These are phyloP conservation scores for Stentor roeselii DNA, from an alignment of 73 alveolate species.

Conservation along the genomic window DNA sequence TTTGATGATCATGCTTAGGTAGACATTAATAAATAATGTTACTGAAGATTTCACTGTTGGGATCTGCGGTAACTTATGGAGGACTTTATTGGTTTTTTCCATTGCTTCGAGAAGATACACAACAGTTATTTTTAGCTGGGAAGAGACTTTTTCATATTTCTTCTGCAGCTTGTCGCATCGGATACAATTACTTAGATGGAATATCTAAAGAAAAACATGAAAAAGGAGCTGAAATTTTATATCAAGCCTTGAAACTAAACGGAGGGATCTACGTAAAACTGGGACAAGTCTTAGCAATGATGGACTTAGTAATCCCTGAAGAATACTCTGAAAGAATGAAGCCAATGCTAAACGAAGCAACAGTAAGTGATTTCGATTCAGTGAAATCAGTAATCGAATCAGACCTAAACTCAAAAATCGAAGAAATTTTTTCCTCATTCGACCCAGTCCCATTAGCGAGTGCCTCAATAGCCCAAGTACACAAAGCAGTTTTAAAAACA, in stretches of 20 bases:
- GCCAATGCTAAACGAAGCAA: slow-evolving; percentile 61
- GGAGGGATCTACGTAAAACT: slow-evolving; percentile 73
- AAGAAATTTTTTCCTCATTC: slow-evolving; percentile 35
- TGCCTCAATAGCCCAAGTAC: slow-evolving; percentile 79
- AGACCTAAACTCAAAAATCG: slow-evolving; percentile 37
- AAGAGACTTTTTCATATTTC: neutral
- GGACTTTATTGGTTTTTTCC: slow-evolving; percentile 17
- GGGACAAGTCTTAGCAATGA: slow-evolving; percentile 65
- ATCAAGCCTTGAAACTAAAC: slow-evolving; percentile 45
- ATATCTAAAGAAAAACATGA: slow-evolving; percentile 40
- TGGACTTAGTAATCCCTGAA: slow-evolving; percentile 56
- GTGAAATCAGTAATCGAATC: slow-evolving; percentile 48
- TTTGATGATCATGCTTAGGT: too few species aligned
- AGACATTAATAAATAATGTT: too few species aligned
- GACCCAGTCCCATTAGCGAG: slow-evolving; percentile 65
- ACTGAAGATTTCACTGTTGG: neutral
- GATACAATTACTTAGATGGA: slow-evolving; percentile 13
- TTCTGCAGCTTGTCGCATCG: slow-evolving; percentile 23
- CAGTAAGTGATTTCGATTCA: slow-evolving; percentile 39
- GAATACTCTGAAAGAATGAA: slow-evolving; percentile 59
- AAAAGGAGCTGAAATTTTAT: slow-evolving; percentile 29
- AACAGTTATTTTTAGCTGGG: neutral
- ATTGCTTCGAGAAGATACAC: slow-evolving; percentile 6
- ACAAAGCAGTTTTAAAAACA: slow-evolving; percentile 49
- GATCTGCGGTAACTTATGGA: neutral